Conservation (phyloP, 2,329 filamentous ascomycete genomes). For the Dactylellina parvicollis region DNA sequence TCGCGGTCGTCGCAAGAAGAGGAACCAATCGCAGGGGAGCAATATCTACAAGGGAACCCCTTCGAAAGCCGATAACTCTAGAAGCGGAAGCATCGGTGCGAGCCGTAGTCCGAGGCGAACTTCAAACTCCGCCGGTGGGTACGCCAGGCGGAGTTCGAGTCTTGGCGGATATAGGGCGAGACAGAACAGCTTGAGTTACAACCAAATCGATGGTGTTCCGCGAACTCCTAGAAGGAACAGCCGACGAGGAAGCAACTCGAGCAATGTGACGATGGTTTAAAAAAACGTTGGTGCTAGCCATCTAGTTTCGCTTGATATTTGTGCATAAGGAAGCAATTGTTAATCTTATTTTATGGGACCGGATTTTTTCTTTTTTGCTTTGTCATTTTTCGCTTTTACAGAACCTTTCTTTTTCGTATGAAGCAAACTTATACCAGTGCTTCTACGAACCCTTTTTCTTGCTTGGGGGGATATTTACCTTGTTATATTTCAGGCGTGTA, state of each 20-base stretch:
- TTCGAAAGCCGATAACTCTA: slow-evolving; percentile 8
- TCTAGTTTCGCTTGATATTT: slow-evolving; percentile 7
- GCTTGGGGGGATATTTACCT: neutral
- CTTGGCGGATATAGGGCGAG: slow-evolving; percentile 43
- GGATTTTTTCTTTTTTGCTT: slow-evolving; percentile 15
- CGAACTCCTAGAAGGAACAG: slow-evolving; percentile 29
- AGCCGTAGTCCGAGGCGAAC: slow-evolving; percentile 47
- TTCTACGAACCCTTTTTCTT: slow-evolving; percentile 14
- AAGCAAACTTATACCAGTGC: neutral
- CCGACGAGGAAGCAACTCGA: slow-evolving; percentile 48
- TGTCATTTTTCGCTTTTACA: neutral
- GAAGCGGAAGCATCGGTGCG: slow-evolving; percentile 41
- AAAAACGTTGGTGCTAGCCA: neutral
- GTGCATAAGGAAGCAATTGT: slow-evolving; percentile 14
- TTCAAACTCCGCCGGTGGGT: slow-evolving; percentile 24
- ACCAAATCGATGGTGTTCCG: slow-evolving; percentile 49
- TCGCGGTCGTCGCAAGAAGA: slow-evolving; percentile 46
- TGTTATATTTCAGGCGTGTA: slow-evolving; percentile 38
- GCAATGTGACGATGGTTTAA: slow-evolving; percentile 50
- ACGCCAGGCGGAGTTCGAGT: slow-evolving; percentile 45
- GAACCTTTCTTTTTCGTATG: neutral
- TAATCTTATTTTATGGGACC: slow-evolving; percentile 18
- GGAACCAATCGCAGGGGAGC: slow-evolving; percentile 20
- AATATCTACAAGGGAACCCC: slow-evolving; percentile 24
- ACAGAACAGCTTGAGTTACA: slow-evolving; percentile 40